Base-by-base conservation (phyloP, 2,329 filamentous ascomycete genomes). In the Diaporthe vaccinii region DNA sequence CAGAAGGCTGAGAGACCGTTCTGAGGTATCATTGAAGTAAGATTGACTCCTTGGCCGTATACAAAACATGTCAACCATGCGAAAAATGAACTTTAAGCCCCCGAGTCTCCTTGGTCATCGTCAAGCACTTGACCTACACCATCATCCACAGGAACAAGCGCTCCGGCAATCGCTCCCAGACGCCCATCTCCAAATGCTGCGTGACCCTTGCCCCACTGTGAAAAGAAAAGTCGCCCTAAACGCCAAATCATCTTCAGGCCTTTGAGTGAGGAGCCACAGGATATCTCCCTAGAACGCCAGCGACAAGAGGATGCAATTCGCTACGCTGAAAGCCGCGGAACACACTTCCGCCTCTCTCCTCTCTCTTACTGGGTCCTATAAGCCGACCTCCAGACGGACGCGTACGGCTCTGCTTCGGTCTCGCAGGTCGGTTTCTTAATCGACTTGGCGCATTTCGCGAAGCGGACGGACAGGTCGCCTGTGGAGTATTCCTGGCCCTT, bases 401-500 rank as follows among this genome's bases (percentile, higher is more conserved):
- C 84, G 79, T 87, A 91, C 39, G 81, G 83, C 70, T 87, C 87
- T 79, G 96, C 92, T 82, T 96, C 93, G 72, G 90, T 89, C 77
- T 93, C 91, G 83, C 97, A 98, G 78, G 90, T 91, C 68, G 91
- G 86, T 22, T 51, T 69, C 51, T 86, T 84, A 15, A 86, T 87
- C 5, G 81, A 80, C 65, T 89, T 88, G 51, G 91, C 89, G 83
- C 97, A 99, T 71, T 91, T 92, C 31, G 91, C 87, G 80, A 98
- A 94, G 75, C 93, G 91, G 76, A 97, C 91, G 1, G 97, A 89
- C 75, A 98, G 92, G 81, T 98, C 96, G 44, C 95, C 96, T 12
- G 96, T 91, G 81, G 93, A 90, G 83, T 95, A 98, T 65, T 90
- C 87, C 22, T 90, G 90, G 71, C 93, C 92, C 75, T 87, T 83